Base-by-base conservation (phyloP, 2,329 filamentous ascomycete species). In the Diaporthe capsici region DNA sequence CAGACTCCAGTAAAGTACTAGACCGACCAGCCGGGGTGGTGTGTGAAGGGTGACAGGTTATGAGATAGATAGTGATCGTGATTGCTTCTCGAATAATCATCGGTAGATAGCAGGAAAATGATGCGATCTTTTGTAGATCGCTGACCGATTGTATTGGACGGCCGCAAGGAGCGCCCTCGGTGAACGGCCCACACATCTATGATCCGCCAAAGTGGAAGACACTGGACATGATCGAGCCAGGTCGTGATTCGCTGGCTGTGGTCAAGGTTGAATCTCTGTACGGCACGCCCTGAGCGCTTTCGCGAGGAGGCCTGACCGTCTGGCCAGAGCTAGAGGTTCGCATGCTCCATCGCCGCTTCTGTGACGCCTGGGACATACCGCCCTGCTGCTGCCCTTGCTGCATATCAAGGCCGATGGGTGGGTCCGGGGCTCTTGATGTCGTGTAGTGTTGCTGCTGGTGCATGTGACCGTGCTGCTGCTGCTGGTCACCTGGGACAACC, bases 131-230 rank as follows among this genome's bases (percentile, higher is more conserved):
- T 34, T 34, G 25, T 73, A 63, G 9, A 55, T 55, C 49, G 34
- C 25, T 42, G 58, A n/a, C 25, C 25, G n/a, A 22, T 15, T 34
- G 28, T n/a, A 44, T 51, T 34, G 60, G 47, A 65, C 25, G n/a
- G 58, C 42, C 31, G n/a, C 31, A 42, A 51, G 37, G 34, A 34
- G 31, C 47, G 49, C 39, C 42, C n/a, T 42, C 12, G n/a, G 34
- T 55, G 28, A 47, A 44, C 25, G n/a, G 22, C 25, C 13, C 34
- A 44, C 15, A 22, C 47, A 63, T 55, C 47, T 68, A 77, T 71
- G 75, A 77, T 37, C 75, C 75, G 55, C 75, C 75, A 44, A 77
- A 77, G 49, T 77, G 75, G 57, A 77, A 77, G 39, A 77, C 75
- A 57, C 75, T 77, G 28, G 75, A 77, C 75, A 77, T 77, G 28